phyloP scores from a whole-genome alignment of 768 basidiomycete genomes.

The Lactarius evosmus region DNA sequence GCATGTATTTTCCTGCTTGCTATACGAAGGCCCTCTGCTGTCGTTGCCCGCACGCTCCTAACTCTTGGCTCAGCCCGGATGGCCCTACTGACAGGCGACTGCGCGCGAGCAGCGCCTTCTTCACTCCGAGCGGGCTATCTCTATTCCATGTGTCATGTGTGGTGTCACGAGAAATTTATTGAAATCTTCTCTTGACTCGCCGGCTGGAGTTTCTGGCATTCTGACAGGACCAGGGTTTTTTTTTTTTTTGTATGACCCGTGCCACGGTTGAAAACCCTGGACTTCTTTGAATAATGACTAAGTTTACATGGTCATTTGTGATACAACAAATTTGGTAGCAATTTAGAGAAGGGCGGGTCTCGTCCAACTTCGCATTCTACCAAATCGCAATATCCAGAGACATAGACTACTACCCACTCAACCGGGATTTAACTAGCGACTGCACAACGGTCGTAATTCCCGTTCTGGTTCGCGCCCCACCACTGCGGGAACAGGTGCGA shows the following conservation, averaged over 20 bases:
- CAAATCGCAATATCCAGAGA: no score
- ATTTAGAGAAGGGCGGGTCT: no score
- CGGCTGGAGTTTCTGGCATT: neutral
- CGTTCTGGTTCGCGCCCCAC: constrained; percentile 56
- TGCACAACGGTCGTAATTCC: constrained; percentile 36
- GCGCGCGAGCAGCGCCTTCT: neutral
- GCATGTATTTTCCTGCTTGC: no score
- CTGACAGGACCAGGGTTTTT: no score
- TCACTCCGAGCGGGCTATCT: no score
- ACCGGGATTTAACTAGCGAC: neutral
- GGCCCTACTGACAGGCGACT: neutral
- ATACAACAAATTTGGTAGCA: no score
- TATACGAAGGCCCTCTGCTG: no score
- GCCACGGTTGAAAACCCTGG: neutral
- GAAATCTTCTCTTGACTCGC: neutral
- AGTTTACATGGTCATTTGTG: neutral
- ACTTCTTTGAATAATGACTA: neutral
- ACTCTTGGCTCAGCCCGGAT: no score
- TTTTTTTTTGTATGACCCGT: neutral
- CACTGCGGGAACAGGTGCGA: constrained; percentile 51
- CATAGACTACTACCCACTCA: no score
- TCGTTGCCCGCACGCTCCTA: no score
- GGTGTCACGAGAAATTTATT: neutral
- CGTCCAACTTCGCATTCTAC: no score
- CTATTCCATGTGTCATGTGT: no score